Evolutionary conservation across 768 basidiomycete genomes (phyloP).

Genomic region (Pulveroboletus sp.): DNA sequence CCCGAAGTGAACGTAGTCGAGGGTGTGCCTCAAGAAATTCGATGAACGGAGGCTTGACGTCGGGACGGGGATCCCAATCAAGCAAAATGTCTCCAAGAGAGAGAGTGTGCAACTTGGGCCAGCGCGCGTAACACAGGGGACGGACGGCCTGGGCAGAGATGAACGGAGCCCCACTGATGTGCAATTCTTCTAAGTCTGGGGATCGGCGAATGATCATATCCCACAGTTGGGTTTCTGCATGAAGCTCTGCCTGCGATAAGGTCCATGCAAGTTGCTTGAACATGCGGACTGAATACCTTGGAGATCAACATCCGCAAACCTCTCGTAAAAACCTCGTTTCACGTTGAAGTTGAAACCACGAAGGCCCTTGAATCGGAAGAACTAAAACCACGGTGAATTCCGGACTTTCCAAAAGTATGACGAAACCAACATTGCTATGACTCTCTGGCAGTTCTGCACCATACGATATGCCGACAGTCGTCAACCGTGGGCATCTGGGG

Average conservation of each 20-base stretch:
- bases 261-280: not conserved
- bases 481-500: conserved; percentile 60
- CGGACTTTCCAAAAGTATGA: not conserved
- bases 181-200: conserved; percentile 62
- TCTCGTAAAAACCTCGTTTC: conserved; percentile 59
- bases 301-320: conserved; percentile 47
- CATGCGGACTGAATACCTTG: conserved; percentile 42
- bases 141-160: conserved; percentile 44
- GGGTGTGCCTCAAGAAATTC: conserved; percentile 66
- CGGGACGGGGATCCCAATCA: conserved; percentile 44
- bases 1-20: conserved; percentile 44
- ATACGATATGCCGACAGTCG: conserved; percentile 57
- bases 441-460: conserved; percentile 54
- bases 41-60: conserved; percentile 56
- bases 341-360: conserved; percentile 58
- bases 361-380: conserved; percentile 66
- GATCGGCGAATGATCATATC: conserved; percentile 65
- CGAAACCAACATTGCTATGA: conserved; percentile 56
- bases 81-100: conserved; percentile 63
- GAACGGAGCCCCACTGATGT: conserved; percentile 36
- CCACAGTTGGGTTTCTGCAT: conserved; percentile 43
- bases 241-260: conserved; percentile 21
- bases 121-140: conserved; percentile 54
- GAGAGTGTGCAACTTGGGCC: conserved; percentile 62
- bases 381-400: conserved; percentile 33